Evolutionary conservation across 192 early-diverging fungal genomes (phyloP), one percentile per base, ranked within the genome.

Genomic region (Funneliformis mosseae): DNA sequence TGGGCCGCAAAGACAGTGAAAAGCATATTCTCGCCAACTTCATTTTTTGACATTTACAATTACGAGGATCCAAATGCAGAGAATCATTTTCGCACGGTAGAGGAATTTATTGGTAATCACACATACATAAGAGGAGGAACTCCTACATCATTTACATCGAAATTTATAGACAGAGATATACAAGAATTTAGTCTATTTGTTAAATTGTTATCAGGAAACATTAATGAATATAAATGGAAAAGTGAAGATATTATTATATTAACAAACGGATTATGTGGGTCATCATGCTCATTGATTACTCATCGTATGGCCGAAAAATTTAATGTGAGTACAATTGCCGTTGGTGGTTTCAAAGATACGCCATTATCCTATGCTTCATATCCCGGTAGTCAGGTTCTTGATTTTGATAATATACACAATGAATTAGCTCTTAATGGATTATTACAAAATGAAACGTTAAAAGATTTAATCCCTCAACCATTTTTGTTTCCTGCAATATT

Each of bases 221-320:
- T 14, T 8, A 64, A 64, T 2, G 9, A 8, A 9, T 28, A 27
- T 27, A 8, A 23, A 23, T 64, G 62, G 62, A 64, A 27, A 11
- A 27, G 8, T 18, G 27, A 9, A 27, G 59, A 85, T 33, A 82
- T 82, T 21, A 55, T 82, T 10, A 76, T 85, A 23, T 63, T 85
- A 3, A 82, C 84, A 0, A 82, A 85, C 21, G 84, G 84, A 3
- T 70, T 48, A 16, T 85, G 84, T 67, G 84, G 84, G 21, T 85
- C 84, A 12, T 78, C 84, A 2, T 85, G 84, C 64, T 78, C 84
- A 3, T 76, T 73, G 23, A 45, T 85, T 8, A 76, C 84, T 3
- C 45, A 82, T 14, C 81, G 80, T 11, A 14, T 85, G 48, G 79
- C 80, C 16, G 81, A 82, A 48, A 81, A 74, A 5, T 82, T 80